Evolutionary conservation across 2,329 filamentous ascomycete species (phyloP), one percentile per base, ranked within the genome.

Genomic region (Sarocladium brachiariae): DNA sequence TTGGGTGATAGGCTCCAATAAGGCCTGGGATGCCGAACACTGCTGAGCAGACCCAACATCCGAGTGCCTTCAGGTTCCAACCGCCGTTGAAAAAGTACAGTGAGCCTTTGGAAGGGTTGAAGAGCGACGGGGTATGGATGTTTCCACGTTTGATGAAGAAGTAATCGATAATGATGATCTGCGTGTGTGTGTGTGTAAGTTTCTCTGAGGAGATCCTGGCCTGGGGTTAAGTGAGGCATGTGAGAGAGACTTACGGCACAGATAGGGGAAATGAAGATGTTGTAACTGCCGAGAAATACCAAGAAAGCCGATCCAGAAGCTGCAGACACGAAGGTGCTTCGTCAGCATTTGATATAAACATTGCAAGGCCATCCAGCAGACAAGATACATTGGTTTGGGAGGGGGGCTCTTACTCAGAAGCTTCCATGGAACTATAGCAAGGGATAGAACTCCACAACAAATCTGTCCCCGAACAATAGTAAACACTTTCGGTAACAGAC

Each of bases 151-250:
- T 58, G 1, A 63, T 57, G 38, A 65, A 35, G 45, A 59, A 59
- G 52, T 68, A 70, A 52, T 70, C 67, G 23, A 64, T 57, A 5
- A 68, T 56, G 53, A 68, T 67, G 13, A 64, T 31, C 30, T 31
- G 30, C 8, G 30, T 31, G 30, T 31, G 30, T 31, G 8, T 8
- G 30, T 31, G 8, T 14, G 8, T 14, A 31, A 14, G 30, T 8
- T 8, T 8, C 30, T 31, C 30, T 8, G 30, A 14, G 30, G 14
- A 8, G 30, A 31, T 31, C 14, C 30, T 8, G 30, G 30, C 30
- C 8, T 31, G 30, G 14, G 30, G 14, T 31, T n/a, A n/a, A n/a
- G n/a, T n/a, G n/a, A n/a, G n/a, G n/a, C n/a, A n/a, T n/a, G n/a
- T n/a, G n/a, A n/a, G n/a, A n/a, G n/a, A n/a, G 30, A 31, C 30